Evolutionary conservation across 2,329 filamentous ascomycete species (phyloP), one percentile per base, ranked within the genome.

Genomic region (Colletotrichum sp.): DNA sequence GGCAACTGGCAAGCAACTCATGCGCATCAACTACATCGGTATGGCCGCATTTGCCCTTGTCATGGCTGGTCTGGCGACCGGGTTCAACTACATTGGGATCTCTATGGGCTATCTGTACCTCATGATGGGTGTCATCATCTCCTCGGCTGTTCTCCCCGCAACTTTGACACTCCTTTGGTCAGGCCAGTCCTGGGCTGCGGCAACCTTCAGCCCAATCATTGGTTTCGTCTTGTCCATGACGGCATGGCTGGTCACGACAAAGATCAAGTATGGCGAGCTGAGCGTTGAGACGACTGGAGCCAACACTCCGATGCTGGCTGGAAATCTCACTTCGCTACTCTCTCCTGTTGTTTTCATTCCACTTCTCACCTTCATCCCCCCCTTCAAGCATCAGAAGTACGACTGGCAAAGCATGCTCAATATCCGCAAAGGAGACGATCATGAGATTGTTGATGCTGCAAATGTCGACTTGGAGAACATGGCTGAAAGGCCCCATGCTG

Each of bases 91-190:
- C 76, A 90, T 90, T 5, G 91, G 92, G 13, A 93, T 96, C 72
- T 92, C 91, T 8, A 95, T 96, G 93, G 94, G 94, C 15, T 95
- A 95, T 79, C 87, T 96, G 3, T 96, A 96, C 81, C 87, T 96
- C 8, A 90, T 96, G 81, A 96, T 96, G 94, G 95, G 95, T 9
- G 93, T 94, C 69, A 95, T 96, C 79, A 95, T 96, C 80, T 94
- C 92, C 2, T 91, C 93, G 0, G 94, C 94, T 4, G 94, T 96
- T 4, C 88, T 96, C 21, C 95, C 95, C 0, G 93, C 94, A 0
- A 92, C 94, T 0, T 86, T 96, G 76, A 93, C 94, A 0, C 88
- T 97, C 0, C 88, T 94, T 77, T 96, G 94, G 94, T 90, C 90
- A 66, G 90, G 92, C 3, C 94, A 96, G 82, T 77, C 78, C 4